These are phyloP conservation scores for Cucurbita moschata DNA, from an alignment of 306 rosid species.

Conservation along the genomic window DNA sequence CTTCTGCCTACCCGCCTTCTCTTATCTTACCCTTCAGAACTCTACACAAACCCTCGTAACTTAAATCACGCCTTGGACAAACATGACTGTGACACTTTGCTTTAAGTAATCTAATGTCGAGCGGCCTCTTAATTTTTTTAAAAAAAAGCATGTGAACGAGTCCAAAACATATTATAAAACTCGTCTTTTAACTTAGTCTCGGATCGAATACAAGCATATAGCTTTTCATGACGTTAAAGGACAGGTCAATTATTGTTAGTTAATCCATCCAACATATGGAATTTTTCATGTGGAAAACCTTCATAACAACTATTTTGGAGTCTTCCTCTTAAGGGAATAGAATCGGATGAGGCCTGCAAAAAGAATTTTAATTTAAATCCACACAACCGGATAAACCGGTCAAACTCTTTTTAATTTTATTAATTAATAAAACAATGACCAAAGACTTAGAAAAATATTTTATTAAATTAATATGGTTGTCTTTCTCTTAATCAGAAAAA, in stretches of 20 bases:
- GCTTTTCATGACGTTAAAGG: neutral
- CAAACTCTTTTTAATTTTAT: neutral
- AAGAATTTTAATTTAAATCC: neutral
- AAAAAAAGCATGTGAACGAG: no score
- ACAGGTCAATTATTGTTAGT: no score
- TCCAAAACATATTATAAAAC: no score
- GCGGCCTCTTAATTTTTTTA: no score
- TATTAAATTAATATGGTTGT: neutral
- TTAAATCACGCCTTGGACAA: no score
- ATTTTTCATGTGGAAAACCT: neutral
- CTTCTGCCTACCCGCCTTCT: no score
- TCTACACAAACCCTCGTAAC: no score
- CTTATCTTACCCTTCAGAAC: no score
- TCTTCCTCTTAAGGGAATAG: neutral
- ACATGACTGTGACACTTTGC: no score
- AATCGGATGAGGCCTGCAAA: neutral
- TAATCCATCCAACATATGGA: no score
- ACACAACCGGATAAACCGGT: neutral
- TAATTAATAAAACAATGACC: neutral
- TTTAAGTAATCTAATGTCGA: no score
- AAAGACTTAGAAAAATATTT: neutral
- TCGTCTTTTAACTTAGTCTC: neutral
- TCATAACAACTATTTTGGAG: neutral
- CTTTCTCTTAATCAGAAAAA: neutral
- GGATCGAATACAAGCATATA: neutral